A percentile compares a stretch with the other conserved stretches of the same genome.
Conservation (phyloP, 495 filamentous ascomycete species). For the Haplographium delicatum region DNA sequence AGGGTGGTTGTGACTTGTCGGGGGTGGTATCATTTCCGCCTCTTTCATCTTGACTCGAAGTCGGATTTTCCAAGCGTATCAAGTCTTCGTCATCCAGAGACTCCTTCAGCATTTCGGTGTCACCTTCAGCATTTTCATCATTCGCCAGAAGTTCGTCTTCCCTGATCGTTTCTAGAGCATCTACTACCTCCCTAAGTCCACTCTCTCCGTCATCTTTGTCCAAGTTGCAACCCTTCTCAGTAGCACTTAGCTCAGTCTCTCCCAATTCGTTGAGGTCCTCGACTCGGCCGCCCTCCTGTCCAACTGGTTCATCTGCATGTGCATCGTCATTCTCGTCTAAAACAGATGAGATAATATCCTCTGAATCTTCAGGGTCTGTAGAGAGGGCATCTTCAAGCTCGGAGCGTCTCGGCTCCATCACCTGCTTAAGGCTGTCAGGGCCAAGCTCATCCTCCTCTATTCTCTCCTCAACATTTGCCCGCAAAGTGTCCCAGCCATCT, state of each 20-base stretch:
- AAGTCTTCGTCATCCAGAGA: not conserved
- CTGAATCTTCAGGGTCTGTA: constrained; percentile 11
- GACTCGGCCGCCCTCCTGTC: constrained; percentile 24
- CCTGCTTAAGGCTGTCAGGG: constrained; percentile 7
- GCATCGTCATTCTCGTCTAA: constrained; percentile 17
- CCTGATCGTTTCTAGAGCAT: not conserved
- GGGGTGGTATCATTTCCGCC: no score
- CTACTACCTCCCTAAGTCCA: not conserved
- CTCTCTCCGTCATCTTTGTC: constrained; percentile 9
- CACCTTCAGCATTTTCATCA: not conserved
- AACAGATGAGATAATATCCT: constrained; percentile 7
- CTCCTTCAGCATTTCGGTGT: not conserved
- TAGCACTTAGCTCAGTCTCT: constrained; percentile 24
- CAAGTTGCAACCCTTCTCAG: constrained; percentile 21
- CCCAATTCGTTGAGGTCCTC: constrained; percentile 23
- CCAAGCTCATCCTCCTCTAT: constrained; percentile 46
- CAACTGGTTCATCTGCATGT: constrained; percentile 11
- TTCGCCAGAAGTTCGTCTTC: not conserved
- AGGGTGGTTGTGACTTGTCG: no score
- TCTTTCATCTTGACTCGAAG: no score
- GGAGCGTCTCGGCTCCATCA: constrained; percentile 11
- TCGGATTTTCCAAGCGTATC: no score
- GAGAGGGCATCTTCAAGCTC: no score
- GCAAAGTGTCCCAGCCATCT: constrained; percentile 46
- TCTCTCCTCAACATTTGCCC: constrained; percentile 46